Base-by-base conservation (phyloP, 192 early-diverging fungal genomes). In the Glomus cerebriforme region DNA sequence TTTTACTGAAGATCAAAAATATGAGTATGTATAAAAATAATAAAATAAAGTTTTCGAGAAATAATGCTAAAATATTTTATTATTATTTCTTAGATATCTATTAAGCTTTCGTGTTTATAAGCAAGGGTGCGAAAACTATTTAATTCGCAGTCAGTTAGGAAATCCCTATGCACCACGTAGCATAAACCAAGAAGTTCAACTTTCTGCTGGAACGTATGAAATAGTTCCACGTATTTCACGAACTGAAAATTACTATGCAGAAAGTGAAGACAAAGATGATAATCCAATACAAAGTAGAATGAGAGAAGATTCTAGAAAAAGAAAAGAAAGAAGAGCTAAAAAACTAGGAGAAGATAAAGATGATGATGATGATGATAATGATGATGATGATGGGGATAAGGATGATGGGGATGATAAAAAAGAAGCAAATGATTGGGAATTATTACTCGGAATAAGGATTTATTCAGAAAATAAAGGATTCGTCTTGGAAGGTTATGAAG, bases 161-260 rank as follows among this genome's bases (percentile, higher is more conserved):
- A 13, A 2, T 9, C 79, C 81, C 2, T 79, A 79, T 43, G 82
- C 81, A 9, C 66, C 60, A 27, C 83, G 81, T 47, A 82, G 79
- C 29, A 77, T 85, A 34, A 85, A 76, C 34, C 79, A 77, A 59
- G 83, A 85, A 59, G 34, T 82, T 45, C 60, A 69, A 1, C 68
- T 85, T 45, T 27, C 78, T 34, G 77, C 83, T 12, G 81, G 83
- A 24, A 73, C 22, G 0, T 85, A 85, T 71, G 80, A 77, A 3
- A 80, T 85, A 29, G 59, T 85, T 26, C 83, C 81, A 26, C 66
- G 81, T 59, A 81, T 85, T 0, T 49, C 62, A 15, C 78, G 83
- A 10, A 77, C 7, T 45, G 43, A 45, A 84, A 24, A 80, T 80
- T 12, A 81, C 78, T 3, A 3, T 10, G 6, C n/a, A 6, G n/a